Evolutionary conservation across 1,284 basidiomycete genomes (phyloP), one percentile per base, ranked within the genome.

Genomic region (Fomitopsis schrenkii): DNA sequence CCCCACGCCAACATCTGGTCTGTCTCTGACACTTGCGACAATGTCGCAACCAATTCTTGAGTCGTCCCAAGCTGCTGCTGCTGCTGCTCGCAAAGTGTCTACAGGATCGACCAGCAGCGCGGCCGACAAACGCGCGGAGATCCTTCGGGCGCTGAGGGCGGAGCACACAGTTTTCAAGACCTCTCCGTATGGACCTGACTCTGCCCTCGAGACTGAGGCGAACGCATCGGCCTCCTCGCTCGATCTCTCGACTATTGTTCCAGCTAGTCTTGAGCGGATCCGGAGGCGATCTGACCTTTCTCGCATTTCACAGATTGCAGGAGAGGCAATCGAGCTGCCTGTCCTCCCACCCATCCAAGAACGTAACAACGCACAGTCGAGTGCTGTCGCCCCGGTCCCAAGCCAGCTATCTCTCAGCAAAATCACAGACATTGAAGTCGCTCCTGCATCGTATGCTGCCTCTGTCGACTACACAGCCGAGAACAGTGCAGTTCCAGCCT

Each of bases 391-490:
- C 10, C 40, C 30, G 1, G 22, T 55, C 14, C n/a, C 42, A 6
- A 50, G 46, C 28, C 53, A 48, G 33, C 33, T 36, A 6, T 30
- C 59, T 8, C 17, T 56, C 44, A 35, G 26, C 17, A 60, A 56
- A 45, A 42, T 22, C 9, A 38, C 33, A 5, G 59, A 60, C 36
- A 33, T 56, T n/a, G 59, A 60, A 30, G 19, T 28, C 3, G 52
- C 58, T 9, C 50, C 58, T 26, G n/a, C 58, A 30, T 30, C 58
- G 12, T 59, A 59, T 28, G 48, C 40, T 14, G 8, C 46, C 14
- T 59, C 58, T 9, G 52, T 46, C 30, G 15, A 36, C 19, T 57
- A 35, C 56, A 44, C 42, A 1, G 67, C 78, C 59, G 81, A 81
- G 67, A 44, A 72, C 67, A 35, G 22, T 36, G 46, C 19, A 17